Percentiles rank a stretch among this genome's conserved stretches.
These are phyloP conservation scores for Botrytis paeoniae DNA, from an alignment of 2,329 filamentous ascomycete species.

Conservation along the genomic window DNA sequence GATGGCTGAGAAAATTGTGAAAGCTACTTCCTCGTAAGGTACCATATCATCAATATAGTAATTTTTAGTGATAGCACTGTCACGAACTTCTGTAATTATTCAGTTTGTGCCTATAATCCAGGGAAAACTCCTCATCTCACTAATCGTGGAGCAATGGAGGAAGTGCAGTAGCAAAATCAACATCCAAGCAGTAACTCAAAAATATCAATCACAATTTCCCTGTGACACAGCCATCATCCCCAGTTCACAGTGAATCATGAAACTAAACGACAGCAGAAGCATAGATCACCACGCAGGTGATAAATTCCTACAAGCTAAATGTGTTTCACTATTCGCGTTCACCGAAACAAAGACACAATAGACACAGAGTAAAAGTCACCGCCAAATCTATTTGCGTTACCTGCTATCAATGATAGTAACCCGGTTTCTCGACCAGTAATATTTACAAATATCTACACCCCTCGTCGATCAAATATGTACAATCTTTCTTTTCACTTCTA, in stretches of 20 bases:
- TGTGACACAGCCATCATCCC: background rate
- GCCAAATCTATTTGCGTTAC: background rate
- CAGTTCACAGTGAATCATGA: background rate
- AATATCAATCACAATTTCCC: background rate
- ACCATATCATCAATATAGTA: background rate
- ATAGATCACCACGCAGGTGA: background rate
- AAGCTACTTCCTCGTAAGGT: background rate
- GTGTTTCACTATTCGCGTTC: background rate
- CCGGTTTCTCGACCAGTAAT: background rate
- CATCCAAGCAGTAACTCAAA: background rate
- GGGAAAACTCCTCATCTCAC: background rate
- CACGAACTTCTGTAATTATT: background rate
- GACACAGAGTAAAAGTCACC: background rate
- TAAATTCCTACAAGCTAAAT: background rate
- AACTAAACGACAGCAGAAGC: background rate
- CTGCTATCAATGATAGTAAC: background rate
- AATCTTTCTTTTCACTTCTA: background rate
- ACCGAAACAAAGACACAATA: background rate
- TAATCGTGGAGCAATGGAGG: background rate
- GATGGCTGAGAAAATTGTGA: conserved; percentile 45
- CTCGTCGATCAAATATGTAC: background rate
- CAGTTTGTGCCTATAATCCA: too few species aligned
- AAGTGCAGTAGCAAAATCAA: background rate
- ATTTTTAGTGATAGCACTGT: background rate
- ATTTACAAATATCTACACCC: background rate